phyloP scores from a whole-genome alignment of 2,329 filamentous ascomycete genomes.

The Aurifilum marmelostoma region DNA sequence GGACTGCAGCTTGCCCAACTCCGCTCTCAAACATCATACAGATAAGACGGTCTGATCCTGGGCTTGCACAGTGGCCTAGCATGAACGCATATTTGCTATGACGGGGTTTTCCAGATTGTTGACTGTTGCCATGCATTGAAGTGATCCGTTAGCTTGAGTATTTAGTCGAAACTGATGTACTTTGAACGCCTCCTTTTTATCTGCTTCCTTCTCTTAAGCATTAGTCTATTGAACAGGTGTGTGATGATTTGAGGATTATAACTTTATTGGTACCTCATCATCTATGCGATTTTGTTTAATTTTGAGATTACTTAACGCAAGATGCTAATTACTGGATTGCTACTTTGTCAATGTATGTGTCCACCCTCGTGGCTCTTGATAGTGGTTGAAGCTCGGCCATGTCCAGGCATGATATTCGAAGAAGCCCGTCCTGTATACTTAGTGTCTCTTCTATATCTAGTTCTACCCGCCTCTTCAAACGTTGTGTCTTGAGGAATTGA shows the following conservation, averaged over 20 bases:
- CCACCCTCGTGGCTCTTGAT: background rate
- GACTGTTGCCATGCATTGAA: background rate
- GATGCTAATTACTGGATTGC: no score
- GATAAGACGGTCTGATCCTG: background rate
- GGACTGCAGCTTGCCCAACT: background rate
- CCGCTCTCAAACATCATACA: background rate
- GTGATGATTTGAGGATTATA: background rate
- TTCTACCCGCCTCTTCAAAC: background rate
- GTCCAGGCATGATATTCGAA: background rate
- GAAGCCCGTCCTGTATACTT: slow-evolving; percentile 7
- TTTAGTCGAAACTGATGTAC: background rate
- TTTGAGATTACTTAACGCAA: no score
- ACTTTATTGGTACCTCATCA: background rate
- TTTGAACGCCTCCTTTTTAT: no score
- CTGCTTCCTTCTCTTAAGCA: background rate
- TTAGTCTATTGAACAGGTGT: background rate
- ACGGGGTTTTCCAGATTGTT: no score
- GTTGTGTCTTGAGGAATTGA: background rate
- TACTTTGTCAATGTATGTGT: background rate
- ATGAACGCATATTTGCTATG: no score
- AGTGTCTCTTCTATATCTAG: background rate
- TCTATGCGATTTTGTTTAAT: no score
- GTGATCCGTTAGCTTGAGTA: background rate
- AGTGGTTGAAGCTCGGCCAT: background rate
- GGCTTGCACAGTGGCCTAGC: no score